Conservation (phyloP, 441 rosid species). For the Francoa sonchifolia region DNA sequence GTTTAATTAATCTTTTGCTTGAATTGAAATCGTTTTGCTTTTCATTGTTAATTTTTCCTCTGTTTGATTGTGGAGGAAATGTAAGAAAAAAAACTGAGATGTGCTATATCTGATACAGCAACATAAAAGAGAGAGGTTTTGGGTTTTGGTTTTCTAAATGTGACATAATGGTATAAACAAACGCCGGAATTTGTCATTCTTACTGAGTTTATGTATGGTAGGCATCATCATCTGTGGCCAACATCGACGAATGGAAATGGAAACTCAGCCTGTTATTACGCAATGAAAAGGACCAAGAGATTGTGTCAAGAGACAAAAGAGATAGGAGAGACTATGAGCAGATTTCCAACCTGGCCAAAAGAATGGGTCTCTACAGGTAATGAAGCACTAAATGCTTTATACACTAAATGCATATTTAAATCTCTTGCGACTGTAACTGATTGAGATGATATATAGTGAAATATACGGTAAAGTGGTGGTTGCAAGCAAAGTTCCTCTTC, state of each 20-base stretch:
- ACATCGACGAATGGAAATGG: conserved; percentile 96
- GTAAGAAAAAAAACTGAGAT: too few relatives aligned
- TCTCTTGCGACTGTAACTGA: background rate
- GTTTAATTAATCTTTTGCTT: too few relatives aligned
- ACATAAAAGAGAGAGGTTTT: too few relatives aligned
- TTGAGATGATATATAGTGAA: conserved; percentile 31
- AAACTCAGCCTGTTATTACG: conserved; percentile 65
- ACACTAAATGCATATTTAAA: background rate
- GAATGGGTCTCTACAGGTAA: conserved; percentile 91
- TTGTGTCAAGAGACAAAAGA: conserved; percentile 75
- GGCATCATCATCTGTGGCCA: conserved; percentile 92
- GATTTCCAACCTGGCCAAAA: conserved; percentile 67
- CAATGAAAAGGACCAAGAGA: conserved; percentile 65
- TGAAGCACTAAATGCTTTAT: background rate
- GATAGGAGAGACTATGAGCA: conserved; percentile 95
- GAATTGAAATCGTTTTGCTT: too few relatives aligned
- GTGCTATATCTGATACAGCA: too few relatives aligned
- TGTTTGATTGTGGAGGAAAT: too few relatives aligned
- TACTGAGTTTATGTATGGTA: conserved; percentile 8
- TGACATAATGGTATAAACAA: too few relatives aligned
- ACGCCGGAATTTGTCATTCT: background rate
- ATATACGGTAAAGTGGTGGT: conserved; percentile 91
- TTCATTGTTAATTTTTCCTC: too few relatives aligned
- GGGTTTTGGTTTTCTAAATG: too few relatives aligned
- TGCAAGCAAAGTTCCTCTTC: conserved; percentile 95